Percentiles rank a stretch among this genome's conserved stretches.
phyloP scores from a whole-genome alignment of 768 basidiomycete species.

The Xerocomus spinulosus region DNA sequence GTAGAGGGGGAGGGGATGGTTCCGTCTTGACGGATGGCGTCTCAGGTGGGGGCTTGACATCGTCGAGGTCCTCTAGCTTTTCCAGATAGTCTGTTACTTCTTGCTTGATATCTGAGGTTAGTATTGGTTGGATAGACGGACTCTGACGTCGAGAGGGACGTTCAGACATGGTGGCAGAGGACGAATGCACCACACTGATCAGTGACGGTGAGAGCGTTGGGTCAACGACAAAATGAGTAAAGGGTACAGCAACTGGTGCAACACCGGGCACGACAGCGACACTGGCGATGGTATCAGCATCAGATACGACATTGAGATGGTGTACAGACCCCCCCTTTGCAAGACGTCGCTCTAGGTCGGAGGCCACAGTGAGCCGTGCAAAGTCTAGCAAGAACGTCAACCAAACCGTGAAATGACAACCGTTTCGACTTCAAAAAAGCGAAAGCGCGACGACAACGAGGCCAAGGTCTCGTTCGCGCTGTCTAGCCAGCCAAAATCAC shows the following conservation, averaged over 20 bases:
- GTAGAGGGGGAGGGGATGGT: conserved; percentile 26
- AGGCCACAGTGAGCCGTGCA: conserved; percentile 1
- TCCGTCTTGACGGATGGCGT: conserved; percentile 29
- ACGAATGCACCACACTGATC: conserved; percentile 15
- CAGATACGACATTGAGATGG: conserved; percentile 2
- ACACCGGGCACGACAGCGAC: conserved; percentile 17
- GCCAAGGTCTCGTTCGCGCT: conserved; percentile 35
- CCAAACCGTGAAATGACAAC: conserved; percentile 19
- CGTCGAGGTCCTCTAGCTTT: conserved; percentile 21
- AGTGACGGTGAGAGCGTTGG: conserved; percentile 11
- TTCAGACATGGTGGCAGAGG: conserved; percentile 29
- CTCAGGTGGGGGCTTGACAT: conserved; percentile 24
- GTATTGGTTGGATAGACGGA: conserved; percentile 15
- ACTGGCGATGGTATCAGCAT: conserved; percentile 14
- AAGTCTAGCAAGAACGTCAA: conserved; percentile 12
- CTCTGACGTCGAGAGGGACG: conserved; percentile 27
- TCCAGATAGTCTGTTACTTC: conserved; percentile 9
- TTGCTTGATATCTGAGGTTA: conserved; percentile 10
- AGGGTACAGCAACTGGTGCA: conserved; percentile 15
- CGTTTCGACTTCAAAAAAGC: conserved; percentile 38
- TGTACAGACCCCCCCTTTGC: conserved; percentile 19
- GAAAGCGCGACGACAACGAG: conserved; percentile 42
- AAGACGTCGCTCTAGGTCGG: conserved; percentile 14
- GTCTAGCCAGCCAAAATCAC: conserved; percentile 31
- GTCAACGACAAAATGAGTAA: conserved; percentile 23